Base-by-base conservation (phyloP, 2,329 filamentous ascomycete species). In the Xylaria sp. region DNA sequence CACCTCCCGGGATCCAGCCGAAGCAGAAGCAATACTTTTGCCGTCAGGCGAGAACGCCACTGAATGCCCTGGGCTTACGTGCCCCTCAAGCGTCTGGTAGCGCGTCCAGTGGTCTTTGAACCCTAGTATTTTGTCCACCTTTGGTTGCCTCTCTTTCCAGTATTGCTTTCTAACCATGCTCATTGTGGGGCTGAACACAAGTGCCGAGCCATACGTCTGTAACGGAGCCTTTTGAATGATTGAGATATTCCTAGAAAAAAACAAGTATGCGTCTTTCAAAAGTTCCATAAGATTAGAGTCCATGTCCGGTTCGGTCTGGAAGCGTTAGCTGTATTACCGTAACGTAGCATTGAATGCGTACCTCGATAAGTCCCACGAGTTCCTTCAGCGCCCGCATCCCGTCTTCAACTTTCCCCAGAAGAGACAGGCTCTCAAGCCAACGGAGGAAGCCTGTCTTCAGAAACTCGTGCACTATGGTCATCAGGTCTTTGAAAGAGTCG, bases 361-460 rank as follows among this genome's bases (percentile, higher is more conserved):
- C 63, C 48, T 59, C 4, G 15, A 54, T 38, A 61, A 56, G 9
- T 1, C 31, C 36, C 23, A 57, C 7, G 40, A 66, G 49, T 23
- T 57, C 15, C 15, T 40, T 49, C 26, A 66, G 3, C 28, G 49
- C 11, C 15, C n/a, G 38, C 13, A 66, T 1, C 36, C 63, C 57
- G 2, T 49, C 49, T 15, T 23, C 9, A 7, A 65, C 26, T 38
- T 56, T 56, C 15, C 48, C 57, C 31, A 60, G 20, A 2, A 65
- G 57, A 38, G 56, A 60, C 28, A 65, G 11, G 26, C 36, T 60
- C 38, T 60, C 63, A 20, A 65, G 26, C 63, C 63, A 65, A 38
- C 40, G 40, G 15, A 66, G 64, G 53, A 62, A 62, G 33, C 26
- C 23, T 51, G 28, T 44, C 23, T 62, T 36, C n/a, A 66, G 42